Percentiles rank a stretch among this genome's conserved stretches.
Conservation (phyloP, 2,329 filamentous ascomycete genomes). For the Aspergillus amoenus region DNA sequence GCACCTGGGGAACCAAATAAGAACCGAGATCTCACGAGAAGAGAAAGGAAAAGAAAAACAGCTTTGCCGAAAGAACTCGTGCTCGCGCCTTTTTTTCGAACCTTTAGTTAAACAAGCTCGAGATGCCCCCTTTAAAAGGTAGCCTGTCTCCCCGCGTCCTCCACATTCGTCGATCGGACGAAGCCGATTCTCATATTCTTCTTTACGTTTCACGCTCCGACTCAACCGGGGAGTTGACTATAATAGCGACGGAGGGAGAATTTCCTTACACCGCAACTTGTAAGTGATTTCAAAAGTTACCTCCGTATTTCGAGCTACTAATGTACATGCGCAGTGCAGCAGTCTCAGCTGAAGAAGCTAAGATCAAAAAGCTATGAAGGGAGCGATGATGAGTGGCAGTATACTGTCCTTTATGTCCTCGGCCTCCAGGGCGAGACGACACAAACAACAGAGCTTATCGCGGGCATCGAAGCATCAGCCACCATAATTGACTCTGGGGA, state of each 20-base stretch:
- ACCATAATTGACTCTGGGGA: conserved; percentile 24
- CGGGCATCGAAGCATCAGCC: conserved; percentile 35
- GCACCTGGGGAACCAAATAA: background rate
- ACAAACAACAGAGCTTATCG: conserved; percentile 18
- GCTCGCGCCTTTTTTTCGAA: background rate
- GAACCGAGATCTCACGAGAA: background rate
- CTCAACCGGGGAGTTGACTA: conserved; percentile 48
- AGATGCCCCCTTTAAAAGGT: conserved; percentile 13
- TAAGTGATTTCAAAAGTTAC: conserved; percentile 24
- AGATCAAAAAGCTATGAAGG: conserved; percentile 45
- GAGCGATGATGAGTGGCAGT: conserved; percentile 42
- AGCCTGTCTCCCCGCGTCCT: conserved; percentile 40
- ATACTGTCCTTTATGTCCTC: conserved; percentile 37
- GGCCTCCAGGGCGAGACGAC: conserved; percentile 24
- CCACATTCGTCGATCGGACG: conserved; percentile 50
- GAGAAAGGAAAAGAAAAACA: background rate
- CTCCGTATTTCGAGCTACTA: conserved; percentile 6
- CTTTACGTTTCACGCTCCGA: conserved; percentile 47
- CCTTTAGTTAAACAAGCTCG: background rate
- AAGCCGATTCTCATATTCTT: conserved; percentile 45
- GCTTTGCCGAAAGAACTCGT: background rate
- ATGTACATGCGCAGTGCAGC: conserved; percentile 33
- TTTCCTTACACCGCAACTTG: conserved; percentile 51
- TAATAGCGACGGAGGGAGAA: conserved; percentile 60
- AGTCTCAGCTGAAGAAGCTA: conserved; percentile 36